Base-by-base conservation (phyloP, 73 alveolate genomes). In the Paramecium tetraurelia region DNA sequence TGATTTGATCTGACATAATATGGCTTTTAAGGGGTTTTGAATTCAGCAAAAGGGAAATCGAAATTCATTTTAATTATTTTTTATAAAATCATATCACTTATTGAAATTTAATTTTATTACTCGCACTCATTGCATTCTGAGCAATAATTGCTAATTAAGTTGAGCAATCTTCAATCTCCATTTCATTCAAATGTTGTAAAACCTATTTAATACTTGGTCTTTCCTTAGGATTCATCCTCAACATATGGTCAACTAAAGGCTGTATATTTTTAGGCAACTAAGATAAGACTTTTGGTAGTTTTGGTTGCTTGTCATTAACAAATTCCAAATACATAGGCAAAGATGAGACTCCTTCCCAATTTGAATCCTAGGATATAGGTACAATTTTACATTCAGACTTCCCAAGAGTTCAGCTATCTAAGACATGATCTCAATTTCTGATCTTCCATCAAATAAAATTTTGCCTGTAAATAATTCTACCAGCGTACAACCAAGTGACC, bases 251-350 rank as follows among this genome's bases (percentile, higher is more conserved):
- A 16, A 92, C 31, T 29, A 95, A 85, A 57, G 93, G 96, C 46
- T 72, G 46, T 58, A 92, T 33, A 36, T 93, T 10, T 7, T 43
- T 92, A 59, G 92, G 59, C 20, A 89, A 92, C 21, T 22, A 48
- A 18, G 93, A 68, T 48, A 95, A 85, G 36, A 93, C 41, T 48
- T 63, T 80, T 16, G 86, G 43, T 16, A 95, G 29, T n/a, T 86
- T 71, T 69, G 76, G 87, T 9, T 48, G 46, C 2, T 29, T 80
- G 0, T 89, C 92, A 29, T 59, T 46, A 5, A 86, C 89, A 50
- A 93, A 95, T 75, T 95, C 98, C 5, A 95, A 36, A 75, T 89
- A 95, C 71, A 86, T 71, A 12, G 98, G 98, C 14, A 95, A 85
- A 4, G 35, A 72, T 18, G 92, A 89, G n/a, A 93, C 96, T 41